A percentile compares a stretch with the other conserved stretches of the same genome.
phyloP scores from a whole-genome alignment of 495 filamentous ascomycete genomes.

The Pseudoneurospora amorphoporcata region DNA sequence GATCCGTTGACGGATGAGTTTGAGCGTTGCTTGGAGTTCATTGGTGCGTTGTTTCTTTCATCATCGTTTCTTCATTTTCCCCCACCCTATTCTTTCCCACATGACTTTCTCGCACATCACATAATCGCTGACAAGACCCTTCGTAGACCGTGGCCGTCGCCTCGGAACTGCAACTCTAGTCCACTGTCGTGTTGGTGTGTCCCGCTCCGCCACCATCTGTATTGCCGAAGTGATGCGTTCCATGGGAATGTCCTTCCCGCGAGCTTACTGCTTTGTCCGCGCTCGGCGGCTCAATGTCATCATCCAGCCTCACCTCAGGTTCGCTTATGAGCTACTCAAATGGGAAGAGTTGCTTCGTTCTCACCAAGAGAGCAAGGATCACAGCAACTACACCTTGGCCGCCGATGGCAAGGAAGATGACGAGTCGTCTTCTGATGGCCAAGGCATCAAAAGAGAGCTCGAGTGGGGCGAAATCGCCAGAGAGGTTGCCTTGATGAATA shows the following conservation, averaged over 20 bases:
- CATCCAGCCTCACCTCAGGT: constrained; percentile 51
- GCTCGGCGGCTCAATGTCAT: constrained; percentile 71
- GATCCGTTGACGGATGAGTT: constrained; percentile 85
- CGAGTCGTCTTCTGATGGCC: not conserved
- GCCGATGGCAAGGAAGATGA: constrained; percentile 22
- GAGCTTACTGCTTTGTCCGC: constrained; percentile 93
- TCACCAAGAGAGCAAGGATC: constrained; percentile 4
- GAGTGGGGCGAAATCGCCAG: constrained; percentile 85
- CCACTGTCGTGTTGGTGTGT: constrained; percentile 94
- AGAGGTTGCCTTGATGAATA: constrained; percentile 92
- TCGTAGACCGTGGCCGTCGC: constrained; percentile 60
- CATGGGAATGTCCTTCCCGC: constrained; percentile 69
- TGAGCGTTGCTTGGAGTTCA: constrained; percentile 78
- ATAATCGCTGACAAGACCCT: not conserved
- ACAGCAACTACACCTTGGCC: not conserved
- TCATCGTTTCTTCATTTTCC: not conserved
- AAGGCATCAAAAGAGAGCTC: constrained; percentile 53
- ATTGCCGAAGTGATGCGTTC: constrained; percentile 94
- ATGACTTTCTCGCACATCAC: constrained; percentile 1
- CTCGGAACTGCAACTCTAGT: constrained; percentile 82
- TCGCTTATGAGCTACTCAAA: constrained; percentile 70
- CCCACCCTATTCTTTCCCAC: not conserved
- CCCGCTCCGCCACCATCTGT: constrained; percentile 90
- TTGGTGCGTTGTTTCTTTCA: constrained; percentile 55
- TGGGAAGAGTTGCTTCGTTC: constrained; percentile 66